phyloP scores from a whole-genome alignment of 345 rosid genomes.

The Ricinus communis region DNA sequence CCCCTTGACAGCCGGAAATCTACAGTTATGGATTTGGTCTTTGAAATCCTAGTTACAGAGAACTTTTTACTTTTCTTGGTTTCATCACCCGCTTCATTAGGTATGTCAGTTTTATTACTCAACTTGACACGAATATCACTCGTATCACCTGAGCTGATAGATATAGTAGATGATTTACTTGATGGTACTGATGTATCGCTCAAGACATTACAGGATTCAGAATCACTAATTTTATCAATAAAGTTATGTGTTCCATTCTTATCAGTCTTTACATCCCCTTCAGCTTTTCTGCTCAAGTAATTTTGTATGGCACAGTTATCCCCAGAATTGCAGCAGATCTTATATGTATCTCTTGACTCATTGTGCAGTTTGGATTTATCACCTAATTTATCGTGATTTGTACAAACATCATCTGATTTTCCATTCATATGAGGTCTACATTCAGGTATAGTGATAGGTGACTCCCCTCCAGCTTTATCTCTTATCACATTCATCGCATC shows the following conservation, averaged over 20 bases:
- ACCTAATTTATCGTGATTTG: conserved; percentile 24
- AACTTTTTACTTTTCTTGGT: conserved; percentile 55
- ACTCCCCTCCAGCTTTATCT: conserved; percentile 22
- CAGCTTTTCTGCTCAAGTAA: conserved; percentile 39
- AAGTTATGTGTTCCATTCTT: conserved; percentile 39
- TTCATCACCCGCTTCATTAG: conserved; percentile 42
- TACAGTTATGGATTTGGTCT: conserved; percentile 74
- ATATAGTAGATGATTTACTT: conserved; percentile 38
- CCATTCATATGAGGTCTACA: conserved; percentile 43
- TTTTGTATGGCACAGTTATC: conserved; percentile 29
- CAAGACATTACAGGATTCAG: conserved; percentile 35
- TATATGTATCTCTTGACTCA: conserved; percentile 40
- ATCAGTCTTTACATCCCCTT: conserved; percentile 34
- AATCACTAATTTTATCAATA: conserved; percentile 34
- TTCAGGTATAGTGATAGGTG: conserved; percentile 36
- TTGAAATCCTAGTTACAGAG: conserved; percentile 63
- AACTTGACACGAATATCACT: conserved; percentile 44
- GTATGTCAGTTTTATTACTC: conserved; percentile 34
- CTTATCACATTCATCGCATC: conserved; percentile 20
- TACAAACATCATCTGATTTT: conserved; percentile 27
- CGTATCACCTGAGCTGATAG: conserved; percentile 40
- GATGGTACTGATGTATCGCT: conserved; percentile 37
- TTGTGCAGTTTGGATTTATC: conserved; percentile 29
- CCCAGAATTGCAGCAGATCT: conserved; percentile 31
- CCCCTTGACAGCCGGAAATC: conserved; percentile 96